Base-by-base conservation (phyloP, 345 rosid genomes). In the Melaleuca quinquenervia region DNA sequence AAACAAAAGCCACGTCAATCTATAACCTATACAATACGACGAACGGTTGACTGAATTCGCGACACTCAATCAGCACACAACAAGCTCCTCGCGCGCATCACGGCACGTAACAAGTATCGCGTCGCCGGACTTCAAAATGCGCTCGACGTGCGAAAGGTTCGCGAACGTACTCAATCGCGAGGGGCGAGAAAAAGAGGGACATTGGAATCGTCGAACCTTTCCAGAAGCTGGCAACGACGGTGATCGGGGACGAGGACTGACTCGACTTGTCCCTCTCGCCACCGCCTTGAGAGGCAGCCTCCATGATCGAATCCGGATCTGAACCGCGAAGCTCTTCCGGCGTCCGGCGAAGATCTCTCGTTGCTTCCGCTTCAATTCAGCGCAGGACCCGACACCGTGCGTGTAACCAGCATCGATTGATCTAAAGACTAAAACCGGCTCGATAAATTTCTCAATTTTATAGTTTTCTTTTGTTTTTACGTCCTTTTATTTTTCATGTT, bases 141-240 rank as follows among this genome's bases (percentile, higher is more conserved):
- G 24, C 60, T 22, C 51, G 24, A 50, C 76, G 48, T 36, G 80
- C 62, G 50, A 21, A 11, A 36, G 80, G 36, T 21, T 9, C 29
- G 48, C 51, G 36, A 8, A 55, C 11, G 32, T 9, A 10, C 82
- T 27, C 56, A 26, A 27, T 3, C 16, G 70, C 11, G 12, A 58
- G 21, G 8, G 2, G 48, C 13, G 21, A 3, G 10, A 51, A 84
- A 53, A 50, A 27, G 32, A 26, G 11, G 55, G 26, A n/a, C 41
- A 15, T 52, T 76, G 55, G 15, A 26, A 55, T 88, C 80, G 80
- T 88, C 80, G 80, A 70, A 95, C 99, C 99, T 97, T 91, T 94
- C 99, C 99, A 97, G 93, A 95, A 97, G 91, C 90, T 93, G 87
- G 96, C 90, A 89, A 96, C 94, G 85, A 92, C 91, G 50, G 96